Base-by-base conservation (phyloP, 768 basidiomycete genomes). In the Pleurotus tuber-regium region DNA sequence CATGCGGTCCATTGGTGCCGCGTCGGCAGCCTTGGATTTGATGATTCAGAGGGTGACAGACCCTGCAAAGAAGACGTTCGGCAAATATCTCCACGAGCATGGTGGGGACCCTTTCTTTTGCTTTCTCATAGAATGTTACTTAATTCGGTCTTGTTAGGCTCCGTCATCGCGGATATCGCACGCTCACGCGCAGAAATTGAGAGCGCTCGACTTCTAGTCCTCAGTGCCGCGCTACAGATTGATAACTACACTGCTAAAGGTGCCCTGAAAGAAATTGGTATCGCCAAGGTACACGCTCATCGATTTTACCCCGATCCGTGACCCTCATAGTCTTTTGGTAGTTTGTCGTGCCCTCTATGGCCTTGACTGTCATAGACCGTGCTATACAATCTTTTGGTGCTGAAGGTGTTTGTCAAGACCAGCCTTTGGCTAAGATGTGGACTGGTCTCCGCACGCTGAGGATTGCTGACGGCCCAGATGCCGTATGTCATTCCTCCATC, bases 361-460 rank as follows among this genome's bases (percentile, higher is more conserved):
- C 94, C 0, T 75, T 90, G 42, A 71, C 74, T 19, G 88, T 99
- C 40, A 77, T 98, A 31, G 97, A 99, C 70, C 86, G 93, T n/a
- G 88, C 93, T 2, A 98, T 98, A 44, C 97, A 99, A 73, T 76
- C 89, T 0, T 93, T 88, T 61, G 97, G 97, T 47, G 97, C 94
- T n/a, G 96, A 98, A 68, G 97, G 97, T 28, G 72, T 99, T 39
- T 89, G 81, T 19, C 92, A 97, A 69, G 96, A 98, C 60, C 86
- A 86, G 29, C 81, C 83, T 18, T 80, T 99, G 28, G 93, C 96
- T 0, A 62, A 67, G 43, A 77, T 79, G 53, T 98, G 84, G 77
- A 89, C 92, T 23, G 79, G 80, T 7, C 65, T 98, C 57, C 80
- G 97, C 49, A 97, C 95, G 0, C 78, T 99, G 19, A 83, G 96